Conservation (phyloP, 768 basidiomycete species). For the Agrocybe chaxingu region DNA sequence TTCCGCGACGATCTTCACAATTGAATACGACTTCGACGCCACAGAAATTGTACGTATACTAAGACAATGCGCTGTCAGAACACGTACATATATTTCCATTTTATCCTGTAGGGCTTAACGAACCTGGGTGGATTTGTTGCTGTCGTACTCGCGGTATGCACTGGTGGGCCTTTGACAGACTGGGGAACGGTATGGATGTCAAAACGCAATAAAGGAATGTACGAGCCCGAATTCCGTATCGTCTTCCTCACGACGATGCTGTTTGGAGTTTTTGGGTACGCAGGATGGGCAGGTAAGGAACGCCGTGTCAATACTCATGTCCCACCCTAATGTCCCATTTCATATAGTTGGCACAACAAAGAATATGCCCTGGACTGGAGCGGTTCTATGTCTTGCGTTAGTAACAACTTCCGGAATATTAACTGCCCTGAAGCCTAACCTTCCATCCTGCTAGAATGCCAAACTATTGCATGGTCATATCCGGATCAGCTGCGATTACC, state of each 20-base stretch:
- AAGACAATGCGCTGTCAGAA: background rate
- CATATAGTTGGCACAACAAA: constrained; percentile 31
- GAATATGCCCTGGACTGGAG: constrained; percentile 44
- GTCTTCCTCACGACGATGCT: constrained; percentile 39
- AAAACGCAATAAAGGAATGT: constrained; percentile 39
- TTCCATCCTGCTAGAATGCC: constrained; percentile 26
- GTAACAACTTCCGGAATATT: constrained; percentile 2
- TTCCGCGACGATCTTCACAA: constrained; percentile 42
- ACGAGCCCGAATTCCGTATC: constrained; percentile 45
- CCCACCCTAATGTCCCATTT: background rate
- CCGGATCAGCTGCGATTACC: constrained; percentile 37
- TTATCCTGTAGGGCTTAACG: constrained; percentile 29
- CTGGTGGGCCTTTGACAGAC: constrained; percentile 38
- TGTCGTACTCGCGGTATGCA: constrained; percentile 33
- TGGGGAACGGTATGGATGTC: constrained; percentile 41
- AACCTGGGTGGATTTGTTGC: constrained; percentile 42
- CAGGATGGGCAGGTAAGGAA: constrained; percentile 36
- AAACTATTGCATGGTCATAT: constrained; percentile 43
- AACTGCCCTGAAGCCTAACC: background rate
- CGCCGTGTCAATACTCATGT: background rate
- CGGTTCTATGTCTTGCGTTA: constrained; percentile 34
- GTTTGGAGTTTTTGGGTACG: constrained; percentile 42
- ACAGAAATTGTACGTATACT: constrained; percentile 31
- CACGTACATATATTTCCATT: background rate
- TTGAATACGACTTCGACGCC: constrained; percentile 39